Evolutionary conservation across 371 early-diverging fungal species (phyloP).

Genomic region (Mortierella sp.): DNA sequence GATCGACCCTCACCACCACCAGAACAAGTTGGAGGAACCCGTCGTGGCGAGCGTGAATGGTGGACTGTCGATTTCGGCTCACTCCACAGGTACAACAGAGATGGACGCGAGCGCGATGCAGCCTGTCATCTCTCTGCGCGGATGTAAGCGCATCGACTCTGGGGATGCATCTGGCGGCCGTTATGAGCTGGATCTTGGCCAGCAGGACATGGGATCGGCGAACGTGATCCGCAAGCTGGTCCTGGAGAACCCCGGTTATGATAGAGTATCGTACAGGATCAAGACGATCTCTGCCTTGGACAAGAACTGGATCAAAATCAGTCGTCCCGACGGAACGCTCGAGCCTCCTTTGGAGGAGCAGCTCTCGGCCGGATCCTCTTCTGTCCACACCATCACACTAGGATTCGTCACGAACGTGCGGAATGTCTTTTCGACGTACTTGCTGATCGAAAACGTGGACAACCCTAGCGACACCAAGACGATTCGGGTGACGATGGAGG

Average conservation of each 20-base stretch:
- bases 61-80: not conserved
- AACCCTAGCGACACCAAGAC: constrained; percentile 77
- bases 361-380: constrained; percentile 30
- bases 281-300: constrained; percentile 65
- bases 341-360: constrained; percentile 59
- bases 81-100: constrained; percentile 7
- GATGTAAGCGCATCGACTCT: constrained; percentile 68
- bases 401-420: constrained; percentile 66
- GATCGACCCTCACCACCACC: constrained; percentile 53
- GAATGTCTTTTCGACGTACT: constrained; percentile 74
- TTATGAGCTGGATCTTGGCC: constrained; percentile 81
- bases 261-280: constrained; percentile 70
- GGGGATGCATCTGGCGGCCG: constrained; percentile 64
- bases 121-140: constrained; percentile 63
- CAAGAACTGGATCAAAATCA: constrained; percentile 71
- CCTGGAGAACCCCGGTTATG: constrained; percentile 64
- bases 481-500: constrained; percentile 74
- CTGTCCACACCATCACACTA: constrained; percentile 65
- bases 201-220: constrained; percentile 70
- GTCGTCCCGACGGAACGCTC: constrained; percentile 72
- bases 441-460: constrained; percentile 75
- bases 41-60: not conserved
- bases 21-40: constrained; percentile 44
- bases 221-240: constrained; percentile 68
- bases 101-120: constrained; percentile 26